Base-by-base conservation (phyloP, 2,329 filamentous ascomycete species). In the Penicillium sp. region DNA sequence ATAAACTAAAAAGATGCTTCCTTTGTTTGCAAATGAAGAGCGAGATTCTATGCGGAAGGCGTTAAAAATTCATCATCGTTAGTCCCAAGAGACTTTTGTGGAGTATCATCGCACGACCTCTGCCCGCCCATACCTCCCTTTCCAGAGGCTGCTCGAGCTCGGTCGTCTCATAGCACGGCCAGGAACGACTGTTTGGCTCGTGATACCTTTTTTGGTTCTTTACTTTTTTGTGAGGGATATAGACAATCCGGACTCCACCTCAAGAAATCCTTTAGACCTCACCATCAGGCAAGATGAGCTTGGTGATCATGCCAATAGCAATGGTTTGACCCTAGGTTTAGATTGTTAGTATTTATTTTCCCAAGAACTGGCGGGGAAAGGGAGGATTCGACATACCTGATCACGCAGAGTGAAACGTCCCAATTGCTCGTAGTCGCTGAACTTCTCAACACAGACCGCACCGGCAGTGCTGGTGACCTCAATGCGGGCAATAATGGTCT, bases 271-370 rank as follows among this genome's bases (percentile, higher is more conserved):
- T 55, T 60, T 59, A 59, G 39, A 29, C 52, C 23, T 63, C 59
- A 20, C 56, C 49, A 26, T 68, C 65, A 17, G 60, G 20, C 24
- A 46, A 46, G 62, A 89, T 84, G 55, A 99, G 83, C 82, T 92
- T 97, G 54, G 91, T 97, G 73, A 99, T 95, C 84, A 99, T 99
- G 68, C 94, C 94, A 78, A 99, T 99, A 50, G 94, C 94, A 78
- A 99, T 97, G 0, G 94, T 99, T 89, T 97, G 93, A 66, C 94
- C 94, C 87, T 97, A 68, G 48, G 69, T 62, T 12, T 17, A 45
- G 58, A 20, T 49, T 18, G 27, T 64, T 45, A 69, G 36, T n/a
- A 40, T 53, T 49, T 49, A 52, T 21, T 12, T 18, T 20, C 54
- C 52, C 58, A 43, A 23, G 41, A 61, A 33, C 44, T 20, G 17